Evolutionary conservation across 2,329 filamentous ascomycete species (phyloP).

Genomic region (Xylaria sp.): DNA sequence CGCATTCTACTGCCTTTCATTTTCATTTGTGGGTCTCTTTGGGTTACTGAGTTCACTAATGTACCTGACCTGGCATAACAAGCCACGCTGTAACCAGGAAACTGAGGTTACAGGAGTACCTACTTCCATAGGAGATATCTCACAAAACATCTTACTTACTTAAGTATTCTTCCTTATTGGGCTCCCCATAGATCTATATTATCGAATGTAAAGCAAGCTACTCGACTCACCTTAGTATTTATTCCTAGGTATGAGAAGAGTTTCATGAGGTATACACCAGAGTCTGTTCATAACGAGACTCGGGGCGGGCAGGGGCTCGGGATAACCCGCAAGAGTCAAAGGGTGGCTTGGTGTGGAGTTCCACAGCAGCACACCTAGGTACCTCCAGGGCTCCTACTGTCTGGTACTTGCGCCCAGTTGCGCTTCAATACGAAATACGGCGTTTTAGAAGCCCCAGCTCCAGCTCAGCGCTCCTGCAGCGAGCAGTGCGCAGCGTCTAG

Average conservation of each 20-base stretch:
- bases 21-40: too few relatives aligned
- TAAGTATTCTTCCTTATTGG: neutral
- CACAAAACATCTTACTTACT: neutral
- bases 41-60: neutral
- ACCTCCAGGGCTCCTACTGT: neutral
- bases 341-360: neutral
- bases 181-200: neutral
- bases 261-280: neutral
- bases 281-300: neutral
- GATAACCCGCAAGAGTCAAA: neutral
- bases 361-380: neutral
- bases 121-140: too few relatives aligned
- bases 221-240: neutral
- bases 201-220: neutral
- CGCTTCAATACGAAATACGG: slow-evolving; percentile 2
- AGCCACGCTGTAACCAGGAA: neutral
- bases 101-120: too few relatives aligned
- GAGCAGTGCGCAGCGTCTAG: neutral
- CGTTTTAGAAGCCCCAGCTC: neutral
- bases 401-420: neutral
- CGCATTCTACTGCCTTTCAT: too few relatives aligned
- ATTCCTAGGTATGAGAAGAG: too few relatives aligned
- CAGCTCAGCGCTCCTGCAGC: neutral
- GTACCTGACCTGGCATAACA: too few relatives aligned
- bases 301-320: neutral